Percentiles rank a stretch among this genome's conserved stretches.
Evolutionary conservation across 495 filamentous ascomycete genomes (phyloP).

Genomic region (Neurospora africana): DNA sequence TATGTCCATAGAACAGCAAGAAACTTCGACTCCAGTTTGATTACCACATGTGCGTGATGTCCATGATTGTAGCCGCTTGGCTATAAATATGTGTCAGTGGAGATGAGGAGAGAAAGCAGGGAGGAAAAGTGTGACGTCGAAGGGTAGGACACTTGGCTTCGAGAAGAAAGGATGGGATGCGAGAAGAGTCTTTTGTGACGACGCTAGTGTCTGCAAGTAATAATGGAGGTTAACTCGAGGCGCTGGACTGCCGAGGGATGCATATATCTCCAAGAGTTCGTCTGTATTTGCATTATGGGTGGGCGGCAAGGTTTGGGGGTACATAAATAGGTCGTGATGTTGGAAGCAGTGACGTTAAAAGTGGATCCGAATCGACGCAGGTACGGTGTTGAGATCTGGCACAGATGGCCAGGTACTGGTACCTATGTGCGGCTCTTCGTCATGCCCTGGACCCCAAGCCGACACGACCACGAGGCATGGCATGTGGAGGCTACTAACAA

Average conservation of each 20-base stretch:
- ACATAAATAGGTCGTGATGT: neutral
- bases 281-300: neutral
- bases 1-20: neutral
- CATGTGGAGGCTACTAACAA: slow-evolving; percentile 4
- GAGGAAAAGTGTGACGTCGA: neutral
- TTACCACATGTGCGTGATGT: neutral
- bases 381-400: slow-evolving; percentile 9
- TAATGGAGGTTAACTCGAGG: neutral
- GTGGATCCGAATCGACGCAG: slow-evolving; percentile 17
- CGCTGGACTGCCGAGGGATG: neutral
- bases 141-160: neutral
- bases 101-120: neutral
- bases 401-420: slow-evolving; percentile 11
- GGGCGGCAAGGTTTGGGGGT: neutral
- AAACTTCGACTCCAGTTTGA: neutral
- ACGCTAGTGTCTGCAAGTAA: neutral
- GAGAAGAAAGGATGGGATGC: neutral
- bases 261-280: neutral
- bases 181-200: neutral
- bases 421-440: slow-evolving; percentile 4
- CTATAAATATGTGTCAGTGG: neutral
- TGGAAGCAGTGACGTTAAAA: slow-evolving; percentile 15
- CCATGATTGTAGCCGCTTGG: neutral
- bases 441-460: slow-evolving; percentile 2
- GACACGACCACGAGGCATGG: neutral